phyloP scores from a whole-genome alignment of 208 protist genomes.

The Balamuthia mandrillaris region DNA sequence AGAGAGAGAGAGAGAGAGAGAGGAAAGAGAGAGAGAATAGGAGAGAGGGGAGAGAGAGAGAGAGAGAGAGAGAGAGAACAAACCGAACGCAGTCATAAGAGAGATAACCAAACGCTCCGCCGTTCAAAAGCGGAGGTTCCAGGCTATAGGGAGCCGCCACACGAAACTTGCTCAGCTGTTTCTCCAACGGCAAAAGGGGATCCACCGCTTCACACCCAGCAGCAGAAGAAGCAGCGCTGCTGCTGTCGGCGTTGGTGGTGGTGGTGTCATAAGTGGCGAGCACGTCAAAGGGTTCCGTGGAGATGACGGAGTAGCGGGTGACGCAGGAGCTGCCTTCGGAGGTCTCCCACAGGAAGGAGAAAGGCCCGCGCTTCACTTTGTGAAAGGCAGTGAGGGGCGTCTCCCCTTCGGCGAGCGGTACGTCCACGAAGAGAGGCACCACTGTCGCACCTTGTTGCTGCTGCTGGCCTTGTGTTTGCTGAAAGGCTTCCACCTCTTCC shows the following conservation, averaged over 20 bases:
- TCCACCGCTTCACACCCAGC: neutral
- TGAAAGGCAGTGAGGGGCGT: conserved; percentile 11
- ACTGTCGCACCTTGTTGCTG: no score
- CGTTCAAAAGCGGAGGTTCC: conserved; percentile 34
- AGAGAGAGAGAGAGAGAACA: neutral
- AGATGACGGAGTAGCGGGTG: conserved; percentile 6
- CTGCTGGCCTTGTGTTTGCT: no score
- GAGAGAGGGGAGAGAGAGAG: neutral
- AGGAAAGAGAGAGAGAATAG: neutral
- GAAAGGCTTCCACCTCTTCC: no score
- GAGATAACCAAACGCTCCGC: conserved; percentile 49
- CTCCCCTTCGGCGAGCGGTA: no score
- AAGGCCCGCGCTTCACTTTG: neutral
- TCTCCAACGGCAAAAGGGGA: neutral
- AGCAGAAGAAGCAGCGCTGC: neutral
- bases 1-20: neutral
- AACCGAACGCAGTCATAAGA: conserved; percentile 60
- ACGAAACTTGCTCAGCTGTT: neutral
- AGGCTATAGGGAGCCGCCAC: neutral
- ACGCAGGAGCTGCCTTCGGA: conserved; percentile 12
- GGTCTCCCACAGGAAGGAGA: conserved; percentile 11
- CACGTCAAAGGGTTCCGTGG: conserved; percentile 16
- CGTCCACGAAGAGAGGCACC: no score
- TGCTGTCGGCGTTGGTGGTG: neutral
- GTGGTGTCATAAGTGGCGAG: neutral